A percentile compares a stretch with the other conserved stretches of the same genome.
These are phyloP conservation scores for Aspergillus bertholletiae DNA, from an alignment of 495 filamentous ascomycete genomes.

Conservation along the genomic window DNA sequence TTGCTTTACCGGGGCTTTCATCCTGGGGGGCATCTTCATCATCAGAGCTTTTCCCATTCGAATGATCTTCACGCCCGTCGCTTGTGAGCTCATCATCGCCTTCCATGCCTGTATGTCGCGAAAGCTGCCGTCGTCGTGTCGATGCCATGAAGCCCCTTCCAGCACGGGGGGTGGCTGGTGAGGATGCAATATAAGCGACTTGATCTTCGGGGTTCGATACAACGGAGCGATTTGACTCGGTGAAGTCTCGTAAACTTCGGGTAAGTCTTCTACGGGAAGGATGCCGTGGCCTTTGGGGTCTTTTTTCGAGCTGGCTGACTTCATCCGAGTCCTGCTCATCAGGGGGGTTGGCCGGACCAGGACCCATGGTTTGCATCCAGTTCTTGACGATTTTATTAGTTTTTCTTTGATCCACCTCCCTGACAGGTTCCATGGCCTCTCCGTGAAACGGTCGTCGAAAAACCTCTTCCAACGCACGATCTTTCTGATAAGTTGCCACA, in stretches of 20 bases:
- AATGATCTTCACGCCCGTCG: slow-evolving; percentile 60
- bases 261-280: slow-evolving; percentile 29
- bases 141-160: slow-evolving; percentile 20
- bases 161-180: slow-evolving; percentile 28
- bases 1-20: slow-evolving; percentile 23
- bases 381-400: slow-evolving; percentile 72
- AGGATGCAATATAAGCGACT: slow-evolving; percentile 23
- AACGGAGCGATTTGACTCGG: slow-evolving; percentile 47
- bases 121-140: slow-evolving; percentile 32
- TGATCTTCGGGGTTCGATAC: slow-evolving; percentile 59
- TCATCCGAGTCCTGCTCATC: slow-evolving; percentile 56
- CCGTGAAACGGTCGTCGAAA: slow-evolving; percentile 63
- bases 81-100: slow-evolving; percentile 90
- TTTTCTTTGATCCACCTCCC: slow-evolving; percentile 57
- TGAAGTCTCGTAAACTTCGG: slow-evolving; percentile 43
- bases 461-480: slow-evolving; percentile 87
- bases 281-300: slow-evolving; percentile 28
- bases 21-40: slow-evolving; percentile 31
- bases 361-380: slow-evolving; percentile 78
- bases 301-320: slow-evolving; percentile 55
- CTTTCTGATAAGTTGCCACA: slow-evolving; percentile 79
- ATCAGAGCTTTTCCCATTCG: slow-evolving; percentile 23
- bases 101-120: slow-evolving; percentile 70
- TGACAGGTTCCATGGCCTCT: slow-evolving; percentile 43
- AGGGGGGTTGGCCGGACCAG: slow-evolving; percentile 61